Evolutionary conservation across 1,284 basidiomycete genomes (phyloP).

Genomic region (Amylostereum areolatum): DNA sequence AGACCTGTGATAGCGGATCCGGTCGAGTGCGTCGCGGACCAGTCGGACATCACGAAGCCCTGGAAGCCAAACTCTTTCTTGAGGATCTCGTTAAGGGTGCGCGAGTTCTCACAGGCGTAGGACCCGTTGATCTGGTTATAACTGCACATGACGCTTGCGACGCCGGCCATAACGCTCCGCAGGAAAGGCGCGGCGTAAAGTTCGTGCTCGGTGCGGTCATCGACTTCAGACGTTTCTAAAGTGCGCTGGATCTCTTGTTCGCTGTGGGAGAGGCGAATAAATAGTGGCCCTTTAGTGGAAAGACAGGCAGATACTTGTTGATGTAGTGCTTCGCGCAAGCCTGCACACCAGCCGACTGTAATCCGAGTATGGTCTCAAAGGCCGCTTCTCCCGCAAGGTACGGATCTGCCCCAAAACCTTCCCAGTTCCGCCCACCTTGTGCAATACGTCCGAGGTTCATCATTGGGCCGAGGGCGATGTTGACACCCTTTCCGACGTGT

Average conservation of each 20-base stretch:
- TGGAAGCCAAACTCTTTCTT: conserved; percentile 80
- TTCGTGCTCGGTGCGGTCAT: conserved; percentile 75
- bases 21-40: conserved; percentile 53
- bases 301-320: conserved; percentile 45
- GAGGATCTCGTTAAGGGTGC: conserved; percentile 70
- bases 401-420: conserved; percentile 78
- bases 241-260: conserved; percentile 65
- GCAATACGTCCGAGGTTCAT: conserved; percentile 70
- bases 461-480: conserved; percentile 60
- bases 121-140: conserved; percentile 72
- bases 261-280: conserved; percentile 23
- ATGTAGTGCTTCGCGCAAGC: conserved; percentile 76
- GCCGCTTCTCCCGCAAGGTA: conserved; percentile 70
- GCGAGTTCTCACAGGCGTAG: conserved; percentile 74
- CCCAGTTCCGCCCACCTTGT: conserved; percentile 77
- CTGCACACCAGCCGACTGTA: conserved; percentile 71
- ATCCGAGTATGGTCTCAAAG: conserved; percentile 69
- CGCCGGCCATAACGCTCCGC: conserved; percentile 70
- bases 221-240: conserved; percentile 55
- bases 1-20: conserved; percentile 61
- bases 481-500: conserved; percentile 74
- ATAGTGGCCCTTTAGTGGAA: too few species aligned
- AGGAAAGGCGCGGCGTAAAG: conserved; percentile 71
- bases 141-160: conserved; percentile 75
- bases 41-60: conserved; percentile 71